These are phyloP conservation scores for Raphanus sativus DNA, from an alignment of 345 rosid species.

Conservation along the genomic window DNA sequence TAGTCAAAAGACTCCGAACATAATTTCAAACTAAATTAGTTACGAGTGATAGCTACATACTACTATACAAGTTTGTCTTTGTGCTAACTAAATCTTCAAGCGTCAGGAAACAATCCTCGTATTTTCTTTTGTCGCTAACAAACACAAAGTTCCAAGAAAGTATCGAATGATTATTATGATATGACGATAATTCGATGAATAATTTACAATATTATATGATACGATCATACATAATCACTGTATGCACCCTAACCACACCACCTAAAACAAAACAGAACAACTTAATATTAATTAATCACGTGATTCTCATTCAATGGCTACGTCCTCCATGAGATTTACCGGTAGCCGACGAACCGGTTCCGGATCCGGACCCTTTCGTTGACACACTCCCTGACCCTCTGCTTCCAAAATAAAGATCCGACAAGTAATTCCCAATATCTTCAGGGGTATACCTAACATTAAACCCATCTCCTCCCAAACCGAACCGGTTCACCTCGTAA, in stretches of 20 bases:
- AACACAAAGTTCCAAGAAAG: slow-evolving; percentile 24
- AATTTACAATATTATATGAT: slow-evolving; percentile 13
- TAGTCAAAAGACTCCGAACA: background rate
- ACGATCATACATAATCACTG: slow-evolving; percentile 17
- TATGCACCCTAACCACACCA: background rate
- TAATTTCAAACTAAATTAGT: background rate
- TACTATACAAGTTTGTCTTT: background rate
- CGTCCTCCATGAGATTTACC: slow-evolving; percentile 25
- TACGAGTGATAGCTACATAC: slow-evolving; percentile 7
- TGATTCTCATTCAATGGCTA: slow-evolving; percentile 25
- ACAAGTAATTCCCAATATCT: slow-evolving; percentile 61
- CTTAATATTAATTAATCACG: background rate
- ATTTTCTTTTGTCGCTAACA: background rate
- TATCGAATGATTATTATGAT: slow-evolving; percentile 7
- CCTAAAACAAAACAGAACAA: background rate
- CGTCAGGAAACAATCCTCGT: background rate
- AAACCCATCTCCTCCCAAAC: slow-evolving; percentile 26
- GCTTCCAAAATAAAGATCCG: slow-evolving; percentile 46
- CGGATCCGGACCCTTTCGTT: slow-evolving; percentile 32
- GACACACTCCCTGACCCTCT: slow-evolving; percentile 39
- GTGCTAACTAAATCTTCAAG: background rate
- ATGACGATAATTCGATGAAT: background rate
- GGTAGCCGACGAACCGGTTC: slow-evolving; percentile 28
- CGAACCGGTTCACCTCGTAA: slow-evolving; percentile 47
- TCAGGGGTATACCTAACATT: slow-evolving; percentile 68